Evolutionary conservation across 2,329 filamentous ascomycete genomes (phyloP), one percentile per base, ranked within the genome.

Genomic region (Colletotrichum sp.): DNA sequence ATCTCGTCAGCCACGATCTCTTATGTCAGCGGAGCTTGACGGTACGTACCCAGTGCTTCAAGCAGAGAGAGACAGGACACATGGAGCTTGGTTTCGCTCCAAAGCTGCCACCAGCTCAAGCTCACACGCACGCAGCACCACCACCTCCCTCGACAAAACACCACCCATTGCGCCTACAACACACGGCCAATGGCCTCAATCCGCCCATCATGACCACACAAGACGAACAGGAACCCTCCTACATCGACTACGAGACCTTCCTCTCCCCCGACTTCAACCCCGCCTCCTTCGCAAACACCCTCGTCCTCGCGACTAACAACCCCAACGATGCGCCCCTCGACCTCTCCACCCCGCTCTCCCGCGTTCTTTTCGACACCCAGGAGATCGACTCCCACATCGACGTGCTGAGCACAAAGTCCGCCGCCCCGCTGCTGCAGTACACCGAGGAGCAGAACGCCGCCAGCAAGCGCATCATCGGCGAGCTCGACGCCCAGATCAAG

Each of bases 321-420:
- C 90, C 95, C 74, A 95, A 94, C 79, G 97, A 98, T 85, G 93
- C 93, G 3, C 94, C 95, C 8, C 91, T 98, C 80, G 97, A 99
- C 84, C 94, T 99, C 73, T 96, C 96, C 7, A 98, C 97, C 18
- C 96, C 97, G 4, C 90, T 99, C 63, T 98, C 96, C 7, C 92
- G 95, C 70, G 96, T 98, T 7, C 92, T 98, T 8, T 99, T 99
- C 85, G 97, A 99, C 85, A 93, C 97, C 4, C 97, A 98, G 83
- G 97, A 98, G 85, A 94, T 99, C 78, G 96, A 98, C 85, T 98
- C 96, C 0, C 96, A 98, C 82, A 98, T 99, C 77, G 95, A 99
- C 83, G 91, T 92, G 5, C 90, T 98, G 55, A 97, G 96, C 7
- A 97, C 96, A 4, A 93, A 94, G 77, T 94, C 93, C 32, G 96